Evolutionary conservation across 2,329 filamentous ascomycete species (phyloP).

Genomic region (Trichoderma polysporum): DNA sequence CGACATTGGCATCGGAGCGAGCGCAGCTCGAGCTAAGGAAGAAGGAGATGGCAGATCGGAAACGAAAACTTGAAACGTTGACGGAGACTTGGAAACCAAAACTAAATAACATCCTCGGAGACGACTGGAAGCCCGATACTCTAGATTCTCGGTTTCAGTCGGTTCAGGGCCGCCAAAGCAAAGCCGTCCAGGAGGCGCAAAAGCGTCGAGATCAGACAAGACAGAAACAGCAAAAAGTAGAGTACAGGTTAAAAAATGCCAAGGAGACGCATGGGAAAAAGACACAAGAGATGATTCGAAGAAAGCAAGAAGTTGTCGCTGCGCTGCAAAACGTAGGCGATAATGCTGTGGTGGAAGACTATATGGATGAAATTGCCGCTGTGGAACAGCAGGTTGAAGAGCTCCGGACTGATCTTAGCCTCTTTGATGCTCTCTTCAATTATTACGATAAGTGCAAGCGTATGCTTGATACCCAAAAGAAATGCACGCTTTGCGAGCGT

Average conservation of each 20-base stretch:
- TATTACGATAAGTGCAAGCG: conserved; percentile 71
- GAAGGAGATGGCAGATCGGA: conserved; percentile 73
- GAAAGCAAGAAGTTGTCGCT: conserved; percentile 55
- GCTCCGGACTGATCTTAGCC: conserved; percentile 64
- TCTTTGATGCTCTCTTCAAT: conserved; percentile 66
- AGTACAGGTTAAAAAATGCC: conserved; percentile 67
- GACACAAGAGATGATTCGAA: conserved; percentile 59
- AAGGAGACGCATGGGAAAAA: conserved; percentile 66
- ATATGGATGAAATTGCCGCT: conserved; percentile 49
- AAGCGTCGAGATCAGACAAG: conserved; percentile 67
- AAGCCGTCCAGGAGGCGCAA: conserved; percentile 62
- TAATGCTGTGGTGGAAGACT: conserved; percentile 53
- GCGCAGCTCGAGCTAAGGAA: conserved; percentile 81
- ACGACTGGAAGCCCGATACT: conserved; percentile 65
- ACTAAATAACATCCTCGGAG: conserved; percentile 63
- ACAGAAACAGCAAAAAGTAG: conserved; percentile 73
- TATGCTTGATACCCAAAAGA: conserved; percentile 64
- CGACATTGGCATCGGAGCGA: conserved; percentile 74
- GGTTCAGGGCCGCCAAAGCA: conserved; percentile 56
- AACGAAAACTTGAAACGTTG: conserved; percentile 75
- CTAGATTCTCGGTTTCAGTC: conserved; percentile 71
- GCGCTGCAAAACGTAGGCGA: conserved; percentile 48
- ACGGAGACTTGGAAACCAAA: conserved; percentile 70
- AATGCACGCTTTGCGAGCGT: conserved; percentile 75
- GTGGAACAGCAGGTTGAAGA: conserved; percentile 59